Base-by-base conservation (phyloP, 2,329 filamentous ascomycete species). In the Biscogniauxia sp. region DNA sequence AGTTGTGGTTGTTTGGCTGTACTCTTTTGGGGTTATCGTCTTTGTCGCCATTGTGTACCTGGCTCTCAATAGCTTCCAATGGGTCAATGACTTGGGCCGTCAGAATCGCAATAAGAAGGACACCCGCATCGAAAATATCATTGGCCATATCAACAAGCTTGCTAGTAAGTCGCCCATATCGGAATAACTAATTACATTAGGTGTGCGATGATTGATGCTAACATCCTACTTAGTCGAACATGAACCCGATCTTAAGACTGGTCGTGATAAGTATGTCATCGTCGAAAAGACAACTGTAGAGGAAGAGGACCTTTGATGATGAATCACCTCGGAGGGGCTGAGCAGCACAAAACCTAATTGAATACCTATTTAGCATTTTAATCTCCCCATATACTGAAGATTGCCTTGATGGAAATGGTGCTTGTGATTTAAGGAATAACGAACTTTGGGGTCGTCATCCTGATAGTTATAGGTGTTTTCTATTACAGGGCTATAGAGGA, bases 21-120 rank as follows among this genome's bases (percentile, higher is more conserved):
- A 86, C 79, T 87, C 84, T n/a, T 85, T 88, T 63, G 85, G 84
- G 73, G 84, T 88, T 61, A 84, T 82, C 62, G 84, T 88, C 69
- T 80, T 88, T 76, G 84, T 87, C 66, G 86, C 85, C 69, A 86
- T 88, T 68, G 83, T 87, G 64, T 88, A 88, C 79, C 84, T 80
- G 74, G 73, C 86, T 51, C 80, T 88, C 65, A 87, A 87, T 79
- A 78, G 80, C 72, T 81, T 87, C 68, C 68, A 75, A 37, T 83
- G 79, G 78, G 80, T 88, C 64, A 82, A 86, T 72, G 81, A 88
- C 72, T 80, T 89, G 37, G 86, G 86, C 62, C 83, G 23, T 23
- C 84, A 85, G 78, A 81, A 85, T 76, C 82, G 86, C 68, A 82
- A 78, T 71, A 76, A 79, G 69, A 83, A 84, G 77, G 85, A 89